These are phyloP conservation scores for Cyclotella distinguenda DNA, from an alignment of 108 stramenopile species.

Conservation along the genomic window DNA sequence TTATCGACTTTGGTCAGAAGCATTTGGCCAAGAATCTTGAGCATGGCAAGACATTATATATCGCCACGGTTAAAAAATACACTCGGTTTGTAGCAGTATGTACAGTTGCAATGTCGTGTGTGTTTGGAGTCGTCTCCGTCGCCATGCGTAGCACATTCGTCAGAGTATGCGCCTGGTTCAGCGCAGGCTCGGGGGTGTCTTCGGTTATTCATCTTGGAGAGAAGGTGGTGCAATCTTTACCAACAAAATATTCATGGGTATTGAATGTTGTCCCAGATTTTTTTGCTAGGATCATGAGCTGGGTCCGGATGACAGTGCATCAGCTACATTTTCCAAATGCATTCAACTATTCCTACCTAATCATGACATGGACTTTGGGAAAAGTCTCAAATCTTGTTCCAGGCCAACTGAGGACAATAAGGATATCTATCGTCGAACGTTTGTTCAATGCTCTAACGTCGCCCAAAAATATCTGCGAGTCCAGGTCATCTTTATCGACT, in stretches of 20 bases:
- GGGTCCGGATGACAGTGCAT: neutral
- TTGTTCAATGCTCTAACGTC: neutral
- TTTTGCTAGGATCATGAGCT: neutral
- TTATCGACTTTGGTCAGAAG: slow-evolving; percentile 41
- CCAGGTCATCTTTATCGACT: neutral
- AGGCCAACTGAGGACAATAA: neutral
- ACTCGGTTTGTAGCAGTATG: slow-evolving; percentile 2
- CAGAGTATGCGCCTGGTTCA: neutral
- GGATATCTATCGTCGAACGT: neutral
- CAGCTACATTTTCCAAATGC: neutral
- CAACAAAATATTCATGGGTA: neutral
- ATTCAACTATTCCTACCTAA: neutral
- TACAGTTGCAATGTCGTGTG: slow-evolving; percentile 13
- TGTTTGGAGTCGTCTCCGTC: neutral
- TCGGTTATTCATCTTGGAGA: neutral
- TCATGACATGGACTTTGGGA: neutral
- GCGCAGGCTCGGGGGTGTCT: neutral
- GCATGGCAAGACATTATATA: slow-evolving; percentile 27
- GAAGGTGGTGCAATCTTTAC: neutral
- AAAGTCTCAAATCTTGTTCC: slow-evolving; percentile 5
- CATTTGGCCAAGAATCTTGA: slow-evolving; percentile 31
- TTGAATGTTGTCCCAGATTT: neutral
- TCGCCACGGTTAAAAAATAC: slow-evolving; percentile 24
- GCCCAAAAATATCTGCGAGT: slow-evolving; percentile 7
- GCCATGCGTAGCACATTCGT: neutral